phyloP scores from a whole-genome alignment of 2,329 filamentous ascomycete species.

The Claviceps africana region DNA sequence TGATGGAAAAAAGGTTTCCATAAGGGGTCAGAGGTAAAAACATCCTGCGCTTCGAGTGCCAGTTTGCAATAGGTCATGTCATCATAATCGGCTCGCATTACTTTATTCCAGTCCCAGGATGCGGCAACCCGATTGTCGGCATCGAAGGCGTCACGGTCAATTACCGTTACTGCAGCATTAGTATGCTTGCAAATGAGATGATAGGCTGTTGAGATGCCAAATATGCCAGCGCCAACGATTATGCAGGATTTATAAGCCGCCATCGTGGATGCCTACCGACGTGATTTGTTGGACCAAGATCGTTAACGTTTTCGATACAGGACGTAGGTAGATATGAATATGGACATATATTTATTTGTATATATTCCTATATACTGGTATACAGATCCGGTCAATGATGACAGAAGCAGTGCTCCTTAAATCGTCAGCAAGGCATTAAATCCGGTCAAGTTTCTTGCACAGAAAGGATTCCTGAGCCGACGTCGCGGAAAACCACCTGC shows the following conservation, averaged over 20 bases:
- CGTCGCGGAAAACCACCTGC: not conserved
- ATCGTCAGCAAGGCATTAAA: too few relatives aligned
- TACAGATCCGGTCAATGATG: not conserved
- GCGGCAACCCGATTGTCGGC: constrained; percentile 39
- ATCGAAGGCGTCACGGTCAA: constrained; percentile 41
- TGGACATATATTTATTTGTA: not conserved
- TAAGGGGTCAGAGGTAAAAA: constrained; percentile 44
- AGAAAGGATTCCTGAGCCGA: not conserved
- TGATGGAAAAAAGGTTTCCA: constrained; percentile 44
- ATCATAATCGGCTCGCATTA: constrained; percentile 55
- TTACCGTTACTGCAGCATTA: constrained; percentile 35
- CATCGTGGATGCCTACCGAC: constrained; percentile 7
- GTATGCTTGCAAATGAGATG: constrained; percentile 40
- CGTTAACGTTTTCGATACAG: not conserved
- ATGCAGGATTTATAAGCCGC: constrained; percentile 27
- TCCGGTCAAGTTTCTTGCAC: not conserved
- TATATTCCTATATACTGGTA: not conserved
- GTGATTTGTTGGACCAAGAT: not conserved
- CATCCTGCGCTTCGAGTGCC: constrained; percentile 49
- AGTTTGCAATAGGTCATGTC: constrained; percentile 49
- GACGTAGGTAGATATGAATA: not conserved
- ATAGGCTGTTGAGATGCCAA: constrained; percentile 52
- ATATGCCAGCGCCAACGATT: constrained; percentile 52
- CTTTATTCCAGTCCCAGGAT: constrained; percentile 62
- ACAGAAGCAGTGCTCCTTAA: not conserved